Evolutionary conservation across 2,329 filamentous ascomycete genomes (phyloP).

Genomic region (Claviceps africana): DNA sequence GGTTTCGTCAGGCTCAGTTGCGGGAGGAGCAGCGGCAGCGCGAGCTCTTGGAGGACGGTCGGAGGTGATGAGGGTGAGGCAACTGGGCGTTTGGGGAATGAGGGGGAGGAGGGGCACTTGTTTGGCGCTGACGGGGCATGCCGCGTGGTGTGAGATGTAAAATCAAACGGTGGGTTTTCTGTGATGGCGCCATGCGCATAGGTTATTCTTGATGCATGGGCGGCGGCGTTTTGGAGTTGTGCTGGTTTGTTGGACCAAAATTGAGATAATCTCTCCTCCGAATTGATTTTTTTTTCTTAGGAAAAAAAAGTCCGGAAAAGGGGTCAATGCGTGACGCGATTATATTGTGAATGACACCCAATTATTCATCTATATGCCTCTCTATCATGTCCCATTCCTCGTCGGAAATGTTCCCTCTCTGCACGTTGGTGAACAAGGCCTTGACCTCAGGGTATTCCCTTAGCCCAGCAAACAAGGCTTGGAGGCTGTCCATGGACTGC

Average conservation of each 20-base stretch:
- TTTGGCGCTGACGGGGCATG: neutral
- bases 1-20: conserved; percentile 57
- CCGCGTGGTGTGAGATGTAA: conserved; percentile 4
- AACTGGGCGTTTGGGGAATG: neutral
- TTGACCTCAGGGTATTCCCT: conserved; percentile 61
- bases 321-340: neutral
- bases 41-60: conserved; percentile 10
- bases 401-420: conserved; percentile 35
- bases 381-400: conserved; percentile 41
- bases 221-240: conserved; percentile 4
- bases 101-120: neutral
- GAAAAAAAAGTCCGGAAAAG: neutral
- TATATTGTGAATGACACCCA: neutral
- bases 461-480: conserved; percentile 43
- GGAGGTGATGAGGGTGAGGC: neutral
- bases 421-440: conserved; percentile 62
- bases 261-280: neutral
- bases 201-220: conserved; percentile 1
- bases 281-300: neutral
- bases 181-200: neutral
- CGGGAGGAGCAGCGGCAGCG: conserved; percentile 21
- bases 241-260: neutral
- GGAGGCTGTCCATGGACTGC: conserved; percentile 41
- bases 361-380: conserved; percentile 35
- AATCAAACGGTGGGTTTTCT: neutral